Evolutionary conservation across 805 yeast genomes (phyloP), one percentile per base, ranked within the genome.

Genomic region (Candida ulmi): DNA sequence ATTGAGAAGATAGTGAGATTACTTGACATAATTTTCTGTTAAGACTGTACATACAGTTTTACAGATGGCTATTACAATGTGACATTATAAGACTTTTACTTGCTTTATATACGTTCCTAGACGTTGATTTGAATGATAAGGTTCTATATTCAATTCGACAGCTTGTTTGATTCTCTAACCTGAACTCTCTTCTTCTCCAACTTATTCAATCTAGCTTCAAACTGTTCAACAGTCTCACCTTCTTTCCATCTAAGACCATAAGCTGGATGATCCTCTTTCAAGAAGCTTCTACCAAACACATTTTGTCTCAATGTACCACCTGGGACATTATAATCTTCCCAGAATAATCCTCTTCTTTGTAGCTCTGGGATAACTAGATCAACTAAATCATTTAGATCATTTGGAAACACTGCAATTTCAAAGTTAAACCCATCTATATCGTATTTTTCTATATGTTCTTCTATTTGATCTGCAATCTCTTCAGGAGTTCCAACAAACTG

Each of bases 401-500:
- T 31, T 18, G 34, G 34, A 11, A 8, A 31, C 5, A 31, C 13
- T 11, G 34, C 34, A n/a, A 31, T 19, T 13, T 30, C 33, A 17
- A 30, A 23, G 11, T 30, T 30, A 16, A 30, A 30, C 3, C 43
- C 43, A 36, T 40, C 43, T 29, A 40, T 29, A 24, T 36, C 43
- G 33, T 36, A 23, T 7, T 33, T 19, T 3, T 31, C 27, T 9
- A 36, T 12, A 12, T 24, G 17, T 11, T 40, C 35, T 19, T 36
- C 37, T 15, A 40, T 15, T 23, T 36, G 30, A 32, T 40, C 36
- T 64, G 32, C 39, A 36, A 36, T 67, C 28, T 62, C 63, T 29
- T 48, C 45, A 9, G 68, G 54, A 19, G 66, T 59, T 4, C 74
- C 74, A 29, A 40, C 38, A 11, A 43, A 35, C 11, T 43, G 35